phyloP scores from a whole-genome alignment of 1,284 basidiomycete species.

The Puccinia coronata region DNA sequence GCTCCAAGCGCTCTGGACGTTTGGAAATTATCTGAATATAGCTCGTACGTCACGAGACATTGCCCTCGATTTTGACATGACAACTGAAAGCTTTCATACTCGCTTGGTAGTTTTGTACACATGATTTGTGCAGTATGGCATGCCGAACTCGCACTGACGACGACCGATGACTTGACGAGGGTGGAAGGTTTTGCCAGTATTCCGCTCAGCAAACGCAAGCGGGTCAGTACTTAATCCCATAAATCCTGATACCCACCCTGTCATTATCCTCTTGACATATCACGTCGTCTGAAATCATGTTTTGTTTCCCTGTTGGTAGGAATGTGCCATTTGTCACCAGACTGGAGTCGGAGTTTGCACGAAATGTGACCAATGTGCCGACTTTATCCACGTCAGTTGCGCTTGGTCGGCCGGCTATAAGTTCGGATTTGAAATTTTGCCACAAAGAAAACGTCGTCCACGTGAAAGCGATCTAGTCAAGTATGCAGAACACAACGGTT shows the following conservation, averaged over 20 bases:
- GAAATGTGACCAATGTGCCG: slow-evolving; percentile 44
- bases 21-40: slow-evolving; percentile 49
- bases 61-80: background rate
- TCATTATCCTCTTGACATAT: background rate
- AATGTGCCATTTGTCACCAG: slow-evolving; percentile 38
- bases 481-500: slow-evolving; percentile 42
- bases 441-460: slow-evolving; percentile 41
- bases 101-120: slow-evolving; percentile 32
- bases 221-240: slow-evolving; percentile 15
- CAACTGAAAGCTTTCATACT: background rate
- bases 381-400: slow-evolving; percentile 46
- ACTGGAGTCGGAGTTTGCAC: slow-evolving; percentile 38
- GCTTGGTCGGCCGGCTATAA: slow-evolving; percentile 49
- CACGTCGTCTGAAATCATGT: background rate
- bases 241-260: background rate
- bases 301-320: slow-evolving; percentile 4
- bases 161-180: slow-evolving; percentile 14
- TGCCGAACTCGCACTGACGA: slow-evolving; percentile 39
- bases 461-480: slow-evolving; percentile 34
- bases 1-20: slow-evolving; percentile 42
- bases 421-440: slow-evolving; percentile 48
- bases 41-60: slow-evolving; percentile 23
- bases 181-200: slow-evolving; percentile 49
- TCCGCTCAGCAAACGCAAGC: slow-evolving; percentile 35
- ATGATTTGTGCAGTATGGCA: slow-evolving; percentile 50